Evolutionary conservation across 2,329 filamentous ascomycete genomes (phyloP).

Genomic region (Aaosphaeria pasadenensis): DNA sequence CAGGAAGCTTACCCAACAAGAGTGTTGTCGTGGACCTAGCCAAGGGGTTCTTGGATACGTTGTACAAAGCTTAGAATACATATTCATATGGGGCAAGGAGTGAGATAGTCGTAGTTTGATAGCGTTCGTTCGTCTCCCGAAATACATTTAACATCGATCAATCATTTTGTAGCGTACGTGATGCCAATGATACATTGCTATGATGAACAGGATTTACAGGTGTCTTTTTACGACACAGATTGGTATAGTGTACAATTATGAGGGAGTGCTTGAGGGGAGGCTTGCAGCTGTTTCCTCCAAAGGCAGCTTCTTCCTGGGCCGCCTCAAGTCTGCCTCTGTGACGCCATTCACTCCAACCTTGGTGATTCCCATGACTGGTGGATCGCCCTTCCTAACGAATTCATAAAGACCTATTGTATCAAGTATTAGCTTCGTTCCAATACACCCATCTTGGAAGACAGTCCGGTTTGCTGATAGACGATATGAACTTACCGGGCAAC

Average conservation of each 20-base stretch:
- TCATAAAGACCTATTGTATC: conserved; percentile 68
- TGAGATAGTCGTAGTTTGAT: no score
- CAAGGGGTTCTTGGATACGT: conserved; percentile 83
- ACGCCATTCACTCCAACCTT: conserved; percentile 73
- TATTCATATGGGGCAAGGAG: no score
- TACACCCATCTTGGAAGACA: not conserved
- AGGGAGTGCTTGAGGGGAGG: conserved; percentile 50
- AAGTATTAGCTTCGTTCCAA: conserved; percentile 9
- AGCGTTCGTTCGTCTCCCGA: not conserved
- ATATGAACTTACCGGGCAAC: conserved; percentile 69
- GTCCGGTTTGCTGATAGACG: not conserved
- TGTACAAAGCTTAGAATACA: conserved; percentile 72
- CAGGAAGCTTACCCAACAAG: conserved; percentile 93
- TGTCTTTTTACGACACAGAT: no score
- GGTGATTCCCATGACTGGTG: conserved; percentile 86
- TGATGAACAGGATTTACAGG: no score
- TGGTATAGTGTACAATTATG: not conserved
- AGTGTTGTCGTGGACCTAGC: conserved; percentile 88
- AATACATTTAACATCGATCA: not conserved
- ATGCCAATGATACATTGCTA: no score
- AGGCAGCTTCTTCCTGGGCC: conserved; percentile 67
- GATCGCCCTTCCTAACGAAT: conserved; percentile 89
- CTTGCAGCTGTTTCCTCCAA: conserved; percentile 61
- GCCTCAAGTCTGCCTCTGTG: conserved; percentile 79
- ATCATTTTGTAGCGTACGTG: not conserved